Conservation (phyloP, 2,329 filamentous ascomycete genomes). For the Achaetomium macrosporum region DNA sequence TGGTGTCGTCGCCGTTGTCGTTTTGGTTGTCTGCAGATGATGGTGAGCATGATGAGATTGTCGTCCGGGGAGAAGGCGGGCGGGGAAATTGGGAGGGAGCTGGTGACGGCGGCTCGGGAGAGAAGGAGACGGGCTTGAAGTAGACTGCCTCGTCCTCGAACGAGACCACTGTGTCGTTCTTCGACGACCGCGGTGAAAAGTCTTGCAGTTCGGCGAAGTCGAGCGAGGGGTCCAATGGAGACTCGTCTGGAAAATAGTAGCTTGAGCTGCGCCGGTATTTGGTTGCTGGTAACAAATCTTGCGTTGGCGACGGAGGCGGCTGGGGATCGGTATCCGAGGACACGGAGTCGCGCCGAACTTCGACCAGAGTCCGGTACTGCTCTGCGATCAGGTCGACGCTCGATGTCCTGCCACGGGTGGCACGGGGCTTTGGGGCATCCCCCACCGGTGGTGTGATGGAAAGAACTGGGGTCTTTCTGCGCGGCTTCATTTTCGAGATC, state of each 20-base stretch:
- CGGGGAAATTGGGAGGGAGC: background rate
- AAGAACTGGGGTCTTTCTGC: slow-evolving; percentile 47
- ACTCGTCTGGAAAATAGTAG: slow-evolving; percentile 2
- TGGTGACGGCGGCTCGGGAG: slow-evolving; percentile 30
- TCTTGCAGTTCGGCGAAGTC: background rate
- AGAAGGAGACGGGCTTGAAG: slow-evolving; percentile 41
- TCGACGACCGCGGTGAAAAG: slow-evolving; percentile 32
- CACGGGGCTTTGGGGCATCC: slow-evolving; percentile 19
- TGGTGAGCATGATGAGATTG: background rate
- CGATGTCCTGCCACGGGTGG: slow-evolving; percentile 30
- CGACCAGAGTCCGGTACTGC: slow-evolving; percentile 44
- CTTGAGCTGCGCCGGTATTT: slow-evolving; percentile 14
- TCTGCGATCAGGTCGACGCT: slow-evolving; percentile 46
- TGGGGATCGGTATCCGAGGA: slow-evolving; percentile 25
- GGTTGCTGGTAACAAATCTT: background rate
- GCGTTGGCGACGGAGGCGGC: background rate
- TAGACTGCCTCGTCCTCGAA: slow-evolving; percentile 44
- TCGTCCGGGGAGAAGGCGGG: background rate
- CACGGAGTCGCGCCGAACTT: slow-evolving; percentile 33
- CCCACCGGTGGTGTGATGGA: slow-evolving; percentile 48
- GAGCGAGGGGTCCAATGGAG: background rate
- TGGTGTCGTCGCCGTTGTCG: too few species aligned
- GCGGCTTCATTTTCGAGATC: slow-evolving; percentile 34
- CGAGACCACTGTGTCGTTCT: slow-evolving; percentile 42
- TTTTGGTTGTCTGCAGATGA: background rate